Conservation (phyloP, 192 early-diverging fungal species). For the Podila clonocystis region DNA sequence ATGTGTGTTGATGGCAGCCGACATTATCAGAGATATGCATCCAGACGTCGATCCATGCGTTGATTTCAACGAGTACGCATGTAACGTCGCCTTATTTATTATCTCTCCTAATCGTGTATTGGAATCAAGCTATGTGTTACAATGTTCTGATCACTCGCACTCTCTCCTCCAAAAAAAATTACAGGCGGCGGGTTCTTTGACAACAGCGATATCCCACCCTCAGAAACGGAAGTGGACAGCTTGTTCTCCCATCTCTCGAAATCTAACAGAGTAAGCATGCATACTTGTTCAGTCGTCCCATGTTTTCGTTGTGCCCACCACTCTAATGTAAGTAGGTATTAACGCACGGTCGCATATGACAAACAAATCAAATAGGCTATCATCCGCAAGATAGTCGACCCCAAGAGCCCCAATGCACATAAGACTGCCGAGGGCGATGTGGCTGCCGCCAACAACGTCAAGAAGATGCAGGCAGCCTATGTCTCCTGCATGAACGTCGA, state of each 20-base stretch:
- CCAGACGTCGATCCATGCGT: slow-evolving; percentile 62
- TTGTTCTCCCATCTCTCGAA: background rate
- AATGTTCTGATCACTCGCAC: background rate
- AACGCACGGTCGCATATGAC: no score
- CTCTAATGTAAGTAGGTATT: no score
- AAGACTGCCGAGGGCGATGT: slow-evolving; percentile 25
- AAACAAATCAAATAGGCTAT: background rate
- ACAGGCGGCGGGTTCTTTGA: slow-evolving; percentile 12
- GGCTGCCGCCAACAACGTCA: slow-evolving; percentile 54
- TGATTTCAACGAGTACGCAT: slow-evolving; percentile 69
- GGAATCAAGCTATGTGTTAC: background rate
- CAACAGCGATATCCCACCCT: background rate
- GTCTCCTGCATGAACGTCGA: slow-evolving; percentile 54
- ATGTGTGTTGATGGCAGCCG: slow-evolving; percentile 57
- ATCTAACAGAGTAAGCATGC: background rate
- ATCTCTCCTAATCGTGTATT: background rate
- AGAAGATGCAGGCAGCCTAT: slow-evolving; percentile 62
- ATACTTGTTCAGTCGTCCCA: slow-evolving; percentile 39
- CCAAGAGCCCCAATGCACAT: background rate
- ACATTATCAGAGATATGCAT: slow-evolving; percentile 60
- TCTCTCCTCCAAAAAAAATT: no score
- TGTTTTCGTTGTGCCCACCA: background rate
- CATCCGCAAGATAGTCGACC: background rate
- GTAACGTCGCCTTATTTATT: slow-evolving; percentile 35
- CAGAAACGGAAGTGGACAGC: background rate